phyloP scores from a whole-genome alignment of 192 early-diverging fungal species.

The Chytriomyces confervae region DNA sequence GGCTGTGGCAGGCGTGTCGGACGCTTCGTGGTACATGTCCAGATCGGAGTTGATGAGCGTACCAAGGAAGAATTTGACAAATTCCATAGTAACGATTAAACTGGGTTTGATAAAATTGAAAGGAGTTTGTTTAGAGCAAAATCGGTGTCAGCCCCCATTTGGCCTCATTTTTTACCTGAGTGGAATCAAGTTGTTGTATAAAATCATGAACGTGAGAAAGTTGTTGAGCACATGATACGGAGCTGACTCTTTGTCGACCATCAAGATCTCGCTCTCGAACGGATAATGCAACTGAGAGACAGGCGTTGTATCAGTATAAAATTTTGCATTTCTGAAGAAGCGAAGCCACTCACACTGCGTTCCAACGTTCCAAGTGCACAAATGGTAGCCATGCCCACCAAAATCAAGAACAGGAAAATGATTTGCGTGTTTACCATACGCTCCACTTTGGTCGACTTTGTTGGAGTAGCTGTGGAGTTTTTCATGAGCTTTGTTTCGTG shows the following conservation, averaged over 20 bases:
- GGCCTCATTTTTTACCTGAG: conserved; percentile 63
- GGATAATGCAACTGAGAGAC: conserved; percentile 38
- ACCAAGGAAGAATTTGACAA: conserved; percentile 92
- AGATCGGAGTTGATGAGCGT: conserved; percentile 88
- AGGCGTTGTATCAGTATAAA: not conserved
- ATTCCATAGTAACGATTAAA: conserved; percentile 98
- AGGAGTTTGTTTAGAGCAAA: not conserved
- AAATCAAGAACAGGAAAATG: conserved; percentile 87
- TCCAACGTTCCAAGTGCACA: conserved; percentile 82
- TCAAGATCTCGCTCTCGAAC: conserved; percentile 55
- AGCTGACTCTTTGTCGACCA: conserved; percentile 36
- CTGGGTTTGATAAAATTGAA: conserved; percentile 33
- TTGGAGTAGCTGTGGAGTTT: conserved; percentile 89
- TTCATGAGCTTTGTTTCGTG: conserved; percentile 98
- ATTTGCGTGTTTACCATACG: conserved; percentile 93
- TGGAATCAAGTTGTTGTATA: conserved; percentile 99
- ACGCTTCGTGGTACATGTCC: conserved; percentile 95
- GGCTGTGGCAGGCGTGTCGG: conserved; percentile 90
- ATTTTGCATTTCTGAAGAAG: conserved; percentile 26
- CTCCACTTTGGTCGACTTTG: conserved; percentile 91
- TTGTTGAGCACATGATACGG: conserved; percentile 74
- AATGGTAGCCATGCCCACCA: conserved; percentile 82
- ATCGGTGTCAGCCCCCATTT: no score
- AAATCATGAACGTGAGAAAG: conserved; percentile 96
- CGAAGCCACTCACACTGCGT: conserved; percentile 37